These are phyloP conservation scores for Angomonas deanei DNA, from an alignment of 208 protist species.

Conservation along the genomic window DNA sequence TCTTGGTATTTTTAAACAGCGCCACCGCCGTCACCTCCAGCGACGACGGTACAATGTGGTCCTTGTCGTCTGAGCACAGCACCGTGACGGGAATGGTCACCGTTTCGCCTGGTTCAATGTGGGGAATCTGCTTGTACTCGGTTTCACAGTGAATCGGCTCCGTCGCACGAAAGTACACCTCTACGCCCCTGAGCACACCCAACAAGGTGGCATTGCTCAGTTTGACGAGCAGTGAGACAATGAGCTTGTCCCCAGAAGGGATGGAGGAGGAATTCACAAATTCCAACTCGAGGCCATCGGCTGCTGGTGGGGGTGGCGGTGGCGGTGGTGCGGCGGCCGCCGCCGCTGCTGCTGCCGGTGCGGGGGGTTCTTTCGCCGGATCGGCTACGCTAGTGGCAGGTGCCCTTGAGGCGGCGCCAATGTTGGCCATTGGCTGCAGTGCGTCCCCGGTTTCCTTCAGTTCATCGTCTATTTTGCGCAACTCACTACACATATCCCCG, in stretches of 20 bases:
- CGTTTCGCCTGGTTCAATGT: constrained; percentile 21
- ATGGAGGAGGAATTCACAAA: background rate
- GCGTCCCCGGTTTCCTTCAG: constrained; percentile 59
- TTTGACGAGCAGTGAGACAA: constrained; percentile 16
- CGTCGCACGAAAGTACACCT: constrained; percentile 36
- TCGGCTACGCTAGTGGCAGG: no score
- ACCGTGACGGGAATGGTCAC: constrained; percentile 42
- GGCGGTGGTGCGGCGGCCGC: background rate
- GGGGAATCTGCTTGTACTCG: constrained; percentile 14
- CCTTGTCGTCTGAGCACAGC: constrained; percentile 20
- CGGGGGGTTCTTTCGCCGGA: background rate
- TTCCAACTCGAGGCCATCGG: background rate
- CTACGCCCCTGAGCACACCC: constrained; percentile 17
- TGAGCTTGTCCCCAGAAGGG: constrained; percentile 9
- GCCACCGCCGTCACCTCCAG: constrained; percentile 50
- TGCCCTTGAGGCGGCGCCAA: background rate
- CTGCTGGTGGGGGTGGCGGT: background rate
- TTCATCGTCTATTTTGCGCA: constrained; percentile 53
- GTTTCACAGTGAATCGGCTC: constrained; percentile 38
- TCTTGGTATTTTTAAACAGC: constrained; percentile 25
- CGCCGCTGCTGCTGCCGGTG: background rate
- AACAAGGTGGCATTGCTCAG: background rate
- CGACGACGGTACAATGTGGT: constrained; percentile 69
- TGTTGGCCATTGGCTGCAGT: background rate
- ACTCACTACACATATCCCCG: constrained; percentile 76